Evolutionary conservation across 768 basidiomycete genomes (phyloP), one percentile per base, ranked within the genome.

Genomic region (Rhodotorula paludigena): DNA sequence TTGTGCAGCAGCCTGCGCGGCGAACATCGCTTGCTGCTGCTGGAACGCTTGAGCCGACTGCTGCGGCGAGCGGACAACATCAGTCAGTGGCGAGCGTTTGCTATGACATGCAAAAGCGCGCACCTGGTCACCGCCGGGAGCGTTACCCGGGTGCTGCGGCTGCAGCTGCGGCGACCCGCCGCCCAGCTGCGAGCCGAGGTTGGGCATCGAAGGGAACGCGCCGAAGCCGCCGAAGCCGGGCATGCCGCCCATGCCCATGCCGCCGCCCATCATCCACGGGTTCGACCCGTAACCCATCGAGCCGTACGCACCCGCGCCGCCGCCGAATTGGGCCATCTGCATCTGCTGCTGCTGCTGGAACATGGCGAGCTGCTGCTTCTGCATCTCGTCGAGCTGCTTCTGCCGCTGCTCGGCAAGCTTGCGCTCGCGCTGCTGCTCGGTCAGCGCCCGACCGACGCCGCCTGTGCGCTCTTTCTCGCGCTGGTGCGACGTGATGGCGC

Each of bases 401-500:
- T 92, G 88, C 64, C 94, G 84, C 76, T 94, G 92, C 79, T 98
- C 94, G 12, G 90, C 93, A 42, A 91, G 69, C 41, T 94, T 83
- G 77, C 89, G 89, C 75, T 98, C 93, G 49, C 93, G 85, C 79
- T 98, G 94, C 42, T 92, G 85, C 80, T 98, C 93, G 0, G 96
- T 98, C 74, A 99, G 80, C 4, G 92, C 85, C 33, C 93, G 92
- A 57, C 94, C 96, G 25, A 98, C 85, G 44, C 94, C 94, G 58
- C 96, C 93, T 65, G 94, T 92, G 36, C 92, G 86, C 76, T 94
- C 91, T 67, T 91, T 83, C 63, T 98, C 94, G 59, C 90, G 84
- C 78, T 99, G 92, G 77, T 96, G 92, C 15, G 89, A 90, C 49
- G 92, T 92, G 74, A 98, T 92, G 4, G 94, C 94, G 25, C 96